phyloP scores from a whole-genome alignment of 2,329 filamentous ascomycete species.

The Furcasterigmium furcatum region DNA sequence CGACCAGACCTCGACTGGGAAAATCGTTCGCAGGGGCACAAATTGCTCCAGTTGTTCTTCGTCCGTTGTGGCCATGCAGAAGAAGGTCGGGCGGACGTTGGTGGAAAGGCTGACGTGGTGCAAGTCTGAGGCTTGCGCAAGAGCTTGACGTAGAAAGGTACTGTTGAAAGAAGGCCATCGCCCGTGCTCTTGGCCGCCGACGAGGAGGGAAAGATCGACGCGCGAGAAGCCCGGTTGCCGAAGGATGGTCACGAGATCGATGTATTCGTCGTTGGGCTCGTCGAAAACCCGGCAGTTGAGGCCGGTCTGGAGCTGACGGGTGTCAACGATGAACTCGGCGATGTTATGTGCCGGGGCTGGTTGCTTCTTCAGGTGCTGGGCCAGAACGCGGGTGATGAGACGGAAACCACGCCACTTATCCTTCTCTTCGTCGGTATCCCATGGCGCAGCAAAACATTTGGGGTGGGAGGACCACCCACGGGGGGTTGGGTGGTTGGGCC shows the following conservation, averaged over 20 bases:
- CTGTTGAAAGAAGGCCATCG: slow-evolving; percentile 8
- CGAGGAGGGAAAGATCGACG: slow-evolving; percentile 20
- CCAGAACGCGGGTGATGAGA: slow-evolving; percentile 19
- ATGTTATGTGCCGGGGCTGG: slow-evolving; percentile 13
- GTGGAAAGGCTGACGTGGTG: slow-evolving; percentile 18
- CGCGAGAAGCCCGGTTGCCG: slow-evolving; percentile 19
- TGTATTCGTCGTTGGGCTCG: slow-evolving; percentile 17
- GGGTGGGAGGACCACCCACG: neutral
- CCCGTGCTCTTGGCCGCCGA: slow-evolving; percentile 5
- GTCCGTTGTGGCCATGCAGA: neutral
- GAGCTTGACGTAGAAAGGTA: slow-evolving; percentile 11
- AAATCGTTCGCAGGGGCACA: slow-evolving; percentile 19
- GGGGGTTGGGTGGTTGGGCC: slow-evolving; percentile 13
- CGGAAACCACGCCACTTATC: slow-evolving; percentile 26
- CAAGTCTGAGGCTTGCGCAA: slow-evolving; percentile 15
- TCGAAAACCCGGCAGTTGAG: slow-evolving; percentile 27
- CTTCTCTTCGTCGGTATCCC: slow-evolving; percentile 12
- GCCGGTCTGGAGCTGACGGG: slow-evolving; percentile 21
- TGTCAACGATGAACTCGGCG: slow-evolving; percentile 29
- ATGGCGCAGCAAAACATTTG: neutral
- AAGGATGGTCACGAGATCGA: slow-evolving; percentile 17
- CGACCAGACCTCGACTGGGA: slow-evolving; percentile 22
- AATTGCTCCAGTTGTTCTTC: slow-evolving; percentile 1
- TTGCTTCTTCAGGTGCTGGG: slow-evolving; percentile 9
- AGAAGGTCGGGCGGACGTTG: slow-evolving; percentile 1